Base-by-base conservation (phyloP, 352 stramenopile species). In the Phytophthora idaei region DNA sequence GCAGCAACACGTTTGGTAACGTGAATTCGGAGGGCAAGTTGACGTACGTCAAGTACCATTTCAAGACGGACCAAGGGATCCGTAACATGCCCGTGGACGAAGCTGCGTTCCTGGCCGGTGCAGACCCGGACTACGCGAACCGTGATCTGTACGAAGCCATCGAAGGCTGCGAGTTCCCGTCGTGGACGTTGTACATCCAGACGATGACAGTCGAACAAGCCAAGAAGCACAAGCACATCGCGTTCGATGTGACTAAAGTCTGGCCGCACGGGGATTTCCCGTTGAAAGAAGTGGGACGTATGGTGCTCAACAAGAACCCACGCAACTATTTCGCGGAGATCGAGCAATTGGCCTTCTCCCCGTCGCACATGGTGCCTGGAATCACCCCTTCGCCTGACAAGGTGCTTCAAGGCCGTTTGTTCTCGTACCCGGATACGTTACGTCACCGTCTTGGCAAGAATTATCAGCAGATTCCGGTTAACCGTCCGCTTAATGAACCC, bases 221-320 rank as follows among this genome's bases (percentile, higher is more conserved):
- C 3, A 70, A 87, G 27, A 39, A 76, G 9, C 59, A 68, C 45
- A 68, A 73, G 28, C 87, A 90, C 31, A 78, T 97, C 61, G 86
- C 90, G 5, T 97, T 97, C 69, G 90, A 97, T 58, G 76, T 97
- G 45, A 97, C 90, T 49, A 97, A 97, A 78, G 71, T 97, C 58
- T 97, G 90, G 90, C 75, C 90, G 14, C 90, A 97, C 64, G 50
- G 48, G 6, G 64, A 92, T 15, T 97, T 90, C 64, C 90, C 89
- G 6, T 77, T 97, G 21, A 61, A 77, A 21, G 76, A 94, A 69
- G 87, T 97, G 4, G 91, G 90, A 1, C 61, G 81, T 14, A 63
- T 97, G 27, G 85, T 92, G 14, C 72, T 97, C 4, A 92, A 97
- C 81, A 67, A 81, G 34, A 97, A 97, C 57, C 88, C 91, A 29